Conservation (phyloP, 2,329 filamentous ascomycete genomes). For the Chaetothyriales sp. region DNA sequence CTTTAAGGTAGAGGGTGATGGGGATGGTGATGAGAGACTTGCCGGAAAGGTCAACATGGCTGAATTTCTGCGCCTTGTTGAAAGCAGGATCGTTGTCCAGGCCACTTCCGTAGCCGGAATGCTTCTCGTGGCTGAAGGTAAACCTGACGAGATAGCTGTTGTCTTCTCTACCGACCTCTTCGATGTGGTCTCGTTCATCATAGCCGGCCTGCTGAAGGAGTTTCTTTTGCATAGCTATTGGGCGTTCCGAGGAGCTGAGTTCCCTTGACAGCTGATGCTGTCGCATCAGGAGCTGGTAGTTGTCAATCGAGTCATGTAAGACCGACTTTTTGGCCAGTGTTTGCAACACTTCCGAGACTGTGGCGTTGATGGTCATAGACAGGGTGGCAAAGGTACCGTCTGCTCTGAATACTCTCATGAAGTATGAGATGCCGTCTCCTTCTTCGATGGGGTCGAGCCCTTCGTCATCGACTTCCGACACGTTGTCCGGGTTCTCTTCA, state of each 20-base stretch:
- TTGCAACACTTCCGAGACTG: conserved; percentile 73
- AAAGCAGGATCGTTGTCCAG: conserved; percentile 66
- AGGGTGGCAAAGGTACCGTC: conserved; percentile 92
- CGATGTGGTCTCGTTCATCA: conserved; percentile 68
- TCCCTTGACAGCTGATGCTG: conserved; percentile 84
- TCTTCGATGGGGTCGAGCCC: conserved; percentile 55
- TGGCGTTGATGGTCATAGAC: conserved; percentile 69
- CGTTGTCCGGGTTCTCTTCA: conserved; percentile 24
- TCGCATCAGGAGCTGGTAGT: conserved; percentile 89
- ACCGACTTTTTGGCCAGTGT: conserved; percentile 92
- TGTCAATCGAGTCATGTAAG: conserved; percentile 74
- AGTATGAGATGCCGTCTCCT: conserved; percentile 65
- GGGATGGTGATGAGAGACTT: conserved; percentile 89
- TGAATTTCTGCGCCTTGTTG: conserved; percentile 76
- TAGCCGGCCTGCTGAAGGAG: conserved; percentile 88
- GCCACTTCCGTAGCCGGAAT: conserved; percentile 63
- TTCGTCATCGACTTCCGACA: conserved; percentile 44
- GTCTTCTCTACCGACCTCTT: conserved; percentile 90
- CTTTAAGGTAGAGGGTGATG: conserved; percentile 82
- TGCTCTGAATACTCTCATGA: conserved; percentile 85
- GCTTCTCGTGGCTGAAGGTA: conserved; percentile 79
- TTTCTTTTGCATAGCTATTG: conserved; percentile 80
- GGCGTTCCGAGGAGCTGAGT: conserved; percentile 62
- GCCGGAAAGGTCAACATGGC: conserved; percentile 80
- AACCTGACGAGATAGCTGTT: conserved; percentile 95